Evolutionary conservation across 192 early-diverging fungal genomes (phyloP).

Genomic region (Backusella tuberculispora): DNA sequence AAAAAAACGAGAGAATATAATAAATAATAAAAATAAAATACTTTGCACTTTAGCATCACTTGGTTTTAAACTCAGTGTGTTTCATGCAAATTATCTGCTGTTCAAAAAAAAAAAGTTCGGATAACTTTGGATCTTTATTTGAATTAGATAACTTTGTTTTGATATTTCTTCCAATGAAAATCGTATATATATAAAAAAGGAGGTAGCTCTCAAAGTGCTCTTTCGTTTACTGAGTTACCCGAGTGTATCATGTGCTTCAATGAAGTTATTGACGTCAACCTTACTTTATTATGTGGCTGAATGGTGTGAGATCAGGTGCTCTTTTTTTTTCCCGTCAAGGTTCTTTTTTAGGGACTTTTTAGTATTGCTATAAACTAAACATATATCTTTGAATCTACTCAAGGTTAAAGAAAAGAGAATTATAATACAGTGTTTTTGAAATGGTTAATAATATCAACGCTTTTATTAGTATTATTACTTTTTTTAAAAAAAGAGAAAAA

Average conservation of each 20-base stretch:
- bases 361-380: too few species aligned
- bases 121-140: neutral
- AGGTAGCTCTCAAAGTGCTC: neutral
- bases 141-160: neutral
- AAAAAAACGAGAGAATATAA: conserved; percentile 1
- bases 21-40: neutral
- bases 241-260: neutral
- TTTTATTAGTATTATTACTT: too few species aligned
- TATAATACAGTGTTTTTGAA: too few species aligned
- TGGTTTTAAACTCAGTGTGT: conserved; percentile 1
- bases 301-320: neutral
- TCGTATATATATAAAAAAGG: neutral
- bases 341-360: too few species aligned
- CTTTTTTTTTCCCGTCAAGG: neutral
- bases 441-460: too few species aligned
- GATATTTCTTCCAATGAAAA: neutral
- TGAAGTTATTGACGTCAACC: neutral
- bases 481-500: too few species aligned
- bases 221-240: neutral
- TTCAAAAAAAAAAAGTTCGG: neutral
- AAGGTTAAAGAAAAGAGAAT: too few species aligned
- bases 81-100: conserved; percentile 1
- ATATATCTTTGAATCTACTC: too few species aligned
- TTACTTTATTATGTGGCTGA: neutral
- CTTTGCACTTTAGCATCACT: neutral